A percentile compares a stretch with the other conserved stretches of the same genome.
These are phyloP conservation scores for Debaryomycetaceae sp. DNA, from an alignment of 1,139 yeast species.

Conservation along the genomic window DNA sequence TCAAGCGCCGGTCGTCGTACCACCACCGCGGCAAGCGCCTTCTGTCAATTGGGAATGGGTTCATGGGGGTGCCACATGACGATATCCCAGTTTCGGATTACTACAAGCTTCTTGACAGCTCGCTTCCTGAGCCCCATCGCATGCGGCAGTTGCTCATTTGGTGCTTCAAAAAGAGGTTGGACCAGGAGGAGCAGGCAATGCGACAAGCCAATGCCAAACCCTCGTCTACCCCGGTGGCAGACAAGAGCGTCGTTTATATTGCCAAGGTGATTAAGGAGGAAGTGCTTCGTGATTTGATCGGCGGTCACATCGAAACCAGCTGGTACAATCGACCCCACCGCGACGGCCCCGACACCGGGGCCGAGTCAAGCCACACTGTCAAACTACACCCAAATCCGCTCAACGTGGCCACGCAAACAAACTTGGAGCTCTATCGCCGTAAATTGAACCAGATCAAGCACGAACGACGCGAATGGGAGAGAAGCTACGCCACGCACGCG, in stretches of 20 bases:
- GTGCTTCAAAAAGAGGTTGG: slow-evolving; percentile 55
- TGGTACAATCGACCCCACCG: slow-evolving; percentile 47
- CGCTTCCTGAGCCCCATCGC: slow-evolving; percentile 67
- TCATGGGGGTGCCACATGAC: slow-evolving; percentile 62
- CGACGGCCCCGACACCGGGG: slow-evolving; percentile 16
- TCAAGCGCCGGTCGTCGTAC: slow-evolving; percentile 45
- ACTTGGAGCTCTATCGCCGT: slow-evolving; percentile 40
- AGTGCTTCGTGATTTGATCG: slow-evolving; percentile 51
- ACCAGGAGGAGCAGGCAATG: slow-evolving; percentile 28
- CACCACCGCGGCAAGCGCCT: slow-evolving; percentile 64
- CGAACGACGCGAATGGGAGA: slow-evolving; percentile 50
- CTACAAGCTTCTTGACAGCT: slow-evolving; percentile 58
- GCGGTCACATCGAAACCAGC: slow-evolving; percentile 57
- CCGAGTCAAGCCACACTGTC: slow-evolving; percentile 15
- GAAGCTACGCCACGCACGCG: slow-evolving; percentile 21
- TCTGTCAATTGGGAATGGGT: slow-evolving; percentile 74
- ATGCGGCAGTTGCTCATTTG: slow-evolving; percentile 69
- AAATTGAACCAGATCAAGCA: slow-evolving; percentile 39
- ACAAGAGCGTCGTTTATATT: slow-evolving; percentile 42
- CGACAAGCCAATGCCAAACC: no score
- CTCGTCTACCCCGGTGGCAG: slow-evolving; percentile 19
- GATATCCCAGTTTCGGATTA: slow-evolving; percentile 55
- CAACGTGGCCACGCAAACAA: slow-evolving; percentile 46
- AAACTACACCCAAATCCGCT: slow-evolving; percentile 50
- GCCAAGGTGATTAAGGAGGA: slow-evolving; percentile 69